A percentile compares a stretch with the other conserved stretches of the same genome.
These are phyloP conservation scores for Auxenochlorella pyrenoidosa DNA, from an alignment of 139 green algal species.

Conservation along the genomic window DNA sequence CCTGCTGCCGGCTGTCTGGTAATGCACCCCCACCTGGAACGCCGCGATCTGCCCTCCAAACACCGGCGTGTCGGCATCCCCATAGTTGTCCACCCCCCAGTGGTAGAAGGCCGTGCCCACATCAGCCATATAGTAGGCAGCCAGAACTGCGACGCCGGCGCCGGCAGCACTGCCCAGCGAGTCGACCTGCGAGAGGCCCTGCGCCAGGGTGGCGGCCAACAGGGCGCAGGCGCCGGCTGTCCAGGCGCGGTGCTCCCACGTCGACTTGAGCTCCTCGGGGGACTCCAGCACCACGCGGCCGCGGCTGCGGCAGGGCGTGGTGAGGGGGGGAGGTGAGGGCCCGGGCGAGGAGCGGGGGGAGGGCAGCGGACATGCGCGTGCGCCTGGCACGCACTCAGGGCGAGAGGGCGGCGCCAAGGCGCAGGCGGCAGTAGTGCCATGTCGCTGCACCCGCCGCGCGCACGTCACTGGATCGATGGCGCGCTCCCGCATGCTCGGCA, in stretches of 20 bases:
- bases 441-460: neutral
- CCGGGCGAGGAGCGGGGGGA: neutral
- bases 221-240: slow-evolving; percentile 62
- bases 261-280: slow-evolving; percentile 59
- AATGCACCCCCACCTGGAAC: slow-evolving; percentile 73
- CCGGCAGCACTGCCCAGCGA: slow-evolving; percentile 9
- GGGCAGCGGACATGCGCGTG: no score
- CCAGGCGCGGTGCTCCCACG: slow-evolving; percentile 59
- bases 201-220: slow-evolving; percentile 49
- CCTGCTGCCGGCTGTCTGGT: no score
- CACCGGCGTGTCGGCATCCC: slow-evolving; percentile 87
- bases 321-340: neutral
- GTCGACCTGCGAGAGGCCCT: slow-evolving; percentile 39
- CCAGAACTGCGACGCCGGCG: slow-evolving; percentile 35
- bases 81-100: slow-evolving; percentile 93
- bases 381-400: no score
- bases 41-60: slow-evolving; percentile 94
- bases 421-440: neutral
- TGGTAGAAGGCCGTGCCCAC: slow-evolving; percentile 46
- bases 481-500: no score
- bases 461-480: neutral
- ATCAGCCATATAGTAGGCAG: slow-evolving; percentile 67
- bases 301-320: neutral
- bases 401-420: no score
- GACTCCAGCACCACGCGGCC: slow-evolving; percentile 59